Evolutionary conservation across 129 eudicot species (phyloP).

Genomic region (Solidago caesia): DNA sequence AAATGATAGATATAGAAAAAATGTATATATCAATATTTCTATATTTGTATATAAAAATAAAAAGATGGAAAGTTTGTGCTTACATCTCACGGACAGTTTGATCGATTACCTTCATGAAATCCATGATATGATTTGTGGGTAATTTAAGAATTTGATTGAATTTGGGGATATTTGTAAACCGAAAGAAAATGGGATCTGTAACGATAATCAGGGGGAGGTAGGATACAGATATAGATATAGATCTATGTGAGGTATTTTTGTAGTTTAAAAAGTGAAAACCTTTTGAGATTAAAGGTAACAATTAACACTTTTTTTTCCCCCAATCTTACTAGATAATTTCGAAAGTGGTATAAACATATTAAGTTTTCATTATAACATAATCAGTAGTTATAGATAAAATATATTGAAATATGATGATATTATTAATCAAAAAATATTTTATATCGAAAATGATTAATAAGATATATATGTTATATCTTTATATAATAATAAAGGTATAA

Average conservation of each 20-base stretch:
- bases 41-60: neutral
- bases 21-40: neutral
- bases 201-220: conserved; percentile 11
- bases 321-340: no score
- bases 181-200: conserved; percentile 32
- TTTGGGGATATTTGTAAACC: conserved; percentile 3
- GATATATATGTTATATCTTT: no score
- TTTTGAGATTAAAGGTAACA: neutral
- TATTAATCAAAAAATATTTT: no score
- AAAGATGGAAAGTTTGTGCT: conserved; percentile 13
- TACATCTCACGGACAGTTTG: conserved; percentile 98
- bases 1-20: neutral
- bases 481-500: no score
- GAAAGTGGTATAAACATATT: no score
- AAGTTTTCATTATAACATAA: no score
- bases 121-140: conserved; percentile 66
- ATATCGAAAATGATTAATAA: no score
- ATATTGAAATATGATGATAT: no score
- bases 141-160: conserved; percentile 1
- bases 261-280: neutral
- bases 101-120: conserved; percentile 98
- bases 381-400: no score
- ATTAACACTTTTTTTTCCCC: no score
- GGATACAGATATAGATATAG: conserved; percentile 11
- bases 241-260: conserved; percentile 13